Evolutionary conservation across 1,139 yeast genomes (phyloP).

Genomic region (Suhomyces coccinellae): DNA sequence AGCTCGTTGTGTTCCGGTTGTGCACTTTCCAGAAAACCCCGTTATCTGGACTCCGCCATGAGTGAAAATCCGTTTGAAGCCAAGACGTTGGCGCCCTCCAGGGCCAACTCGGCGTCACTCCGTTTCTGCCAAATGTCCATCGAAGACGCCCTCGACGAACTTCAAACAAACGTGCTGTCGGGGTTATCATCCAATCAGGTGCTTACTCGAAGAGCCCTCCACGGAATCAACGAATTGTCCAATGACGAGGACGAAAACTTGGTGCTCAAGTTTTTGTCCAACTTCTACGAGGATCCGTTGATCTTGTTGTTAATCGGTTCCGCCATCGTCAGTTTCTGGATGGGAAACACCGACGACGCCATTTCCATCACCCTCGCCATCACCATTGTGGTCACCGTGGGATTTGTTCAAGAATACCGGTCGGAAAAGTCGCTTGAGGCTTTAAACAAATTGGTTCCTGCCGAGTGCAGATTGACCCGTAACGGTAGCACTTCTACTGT

Average conservation of each 20-base stretch:
- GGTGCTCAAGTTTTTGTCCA: constrained; percentile 65
- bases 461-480: constrained; percentile 86
- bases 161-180: constrained; percentile 55
- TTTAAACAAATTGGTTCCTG: constrained; percentile 86
- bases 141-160: constrained; percentile 59
- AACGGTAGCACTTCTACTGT: constrained; percentile 74
- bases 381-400: constrained; percentile 87
- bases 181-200: constrained; percentile 71
- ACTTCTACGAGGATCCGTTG: constrained; percentile 86
- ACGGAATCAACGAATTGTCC: constrained; percentile 76
- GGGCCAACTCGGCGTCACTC: constrained; percentile 46
- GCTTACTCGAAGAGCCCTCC: constrained; percentile 63
- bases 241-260: constrained; percentile 77
- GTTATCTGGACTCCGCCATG: constrained; percentile 18
- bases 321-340: constrained; percentile 76
- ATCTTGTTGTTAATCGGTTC: constrained; percentile 85
- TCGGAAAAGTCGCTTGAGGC: constrained; percentile 94
- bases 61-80: constrained; percentile 35
- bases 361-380: constrained; percentile 86
- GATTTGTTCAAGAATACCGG: constrained; percentile 93
- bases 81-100: constrained; percentile 23
- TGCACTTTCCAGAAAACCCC: neutral
- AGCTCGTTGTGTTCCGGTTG: neutral
- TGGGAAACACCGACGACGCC: constrained; percentile 95
- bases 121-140: constrained; percentile 57